A percentile compares a stretch with the other conserved stretches of the same genome.
phyloP scores from a whole-genome alignment of 345 rosid genomes.

The Cardamine chenopodiifolia region DNA sequence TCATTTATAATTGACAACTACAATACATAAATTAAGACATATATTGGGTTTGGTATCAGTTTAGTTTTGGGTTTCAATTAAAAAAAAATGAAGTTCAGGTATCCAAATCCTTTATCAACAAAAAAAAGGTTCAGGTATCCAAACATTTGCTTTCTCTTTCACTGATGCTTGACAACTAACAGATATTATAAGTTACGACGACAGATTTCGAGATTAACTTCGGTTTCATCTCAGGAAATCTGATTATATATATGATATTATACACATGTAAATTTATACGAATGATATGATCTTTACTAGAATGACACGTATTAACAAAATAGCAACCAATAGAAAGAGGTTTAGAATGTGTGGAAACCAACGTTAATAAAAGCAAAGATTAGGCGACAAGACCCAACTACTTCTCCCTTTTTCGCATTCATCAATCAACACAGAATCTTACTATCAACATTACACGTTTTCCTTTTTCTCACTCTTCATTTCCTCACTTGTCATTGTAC shows the following conservation, averaged over 20 bases:
- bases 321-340: conserved; percentile 24
- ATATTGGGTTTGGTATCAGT: neutral
- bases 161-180: neutral
- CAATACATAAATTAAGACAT: neutral
- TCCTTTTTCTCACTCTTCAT: conserved; percentile 20
- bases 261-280: conserved; percentile 1
- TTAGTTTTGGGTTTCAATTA: neutral
- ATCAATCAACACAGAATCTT: conserved; percentile 41
- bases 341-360: conserved; percentile 33
- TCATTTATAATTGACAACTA: neutral
- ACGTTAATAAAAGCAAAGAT: conserved; percentile 39
- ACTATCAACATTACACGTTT: conserved; percentile 35
- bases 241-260: neutral
- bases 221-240: conserved; percentile 5
- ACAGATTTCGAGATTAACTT: neutral
- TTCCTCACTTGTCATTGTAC: conserved; percentile 29
- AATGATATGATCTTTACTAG: neutral
- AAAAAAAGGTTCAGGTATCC: too few relatives aligned
- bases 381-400: conserved; percentile 45
- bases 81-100: neutral
- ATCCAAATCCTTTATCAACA: too few relatives aligned
- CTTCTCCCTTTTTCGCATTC: conserved; percentile 32
- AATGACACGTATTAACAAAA: conserved; percentile 25
- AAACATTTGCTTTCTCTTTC: neutral
- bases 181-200: neutral